These are phyloP conservation scores for Silene latifolia DNA, from an alignment of 148 eudicot species.

Conservation along the genomic window DNA sequence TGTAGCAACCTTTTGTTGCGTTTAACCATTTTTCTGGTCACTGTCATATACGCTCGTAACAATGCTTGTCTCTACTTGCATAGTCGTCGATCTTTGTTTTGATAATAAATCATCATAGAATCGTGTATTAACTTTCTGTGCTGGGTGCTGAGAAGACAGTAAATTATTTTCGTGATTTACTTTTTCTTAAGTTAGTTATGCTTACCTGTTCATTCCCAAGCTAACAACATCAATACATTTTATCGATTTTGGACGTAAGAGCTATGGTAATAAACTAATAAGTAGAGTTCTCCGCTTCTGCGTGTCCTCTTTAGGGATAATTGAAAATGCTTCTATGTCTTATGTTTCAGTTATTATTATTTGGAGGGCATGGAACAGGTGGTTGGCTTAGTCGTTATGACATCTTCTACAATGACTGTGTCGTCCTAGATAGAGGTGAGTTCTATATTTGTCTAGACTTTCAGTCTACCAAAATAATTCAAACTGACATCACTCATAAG, in stretches of 20 bases:
- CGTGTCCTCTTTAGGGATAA: slow-evolving; percentile 14
- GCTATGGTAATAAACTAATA: background rate
- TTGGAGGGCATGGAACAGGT: slow-evolving; percentile 98
- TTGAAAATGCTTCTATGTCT: slow-evolving; percentile 16
- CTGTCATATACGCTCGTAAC: background rate
- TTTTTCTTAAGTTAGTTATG: background rate
- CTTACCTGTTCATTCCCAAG: background rate
- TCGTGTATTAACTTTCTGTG: background rate
- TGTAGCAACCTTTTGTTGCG: background rate
- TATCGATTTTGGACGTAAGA: background rate
- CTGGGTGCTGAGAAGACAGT: background rate
- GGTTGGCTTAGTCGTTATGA: slow-evolving; percentile 99
- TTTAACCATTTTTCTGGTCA: background rate
- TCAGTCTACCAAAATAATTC: background rate
- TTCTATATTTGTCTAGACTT: slow-evolving; percentile 10
- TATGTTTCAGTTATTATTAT: slow-evolving; percentile 66
- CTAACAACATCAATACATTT: background rate
- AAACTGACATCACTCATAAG: background rate
- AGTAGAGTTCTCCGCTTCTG: background rate
- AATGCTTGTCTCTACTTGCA: background rate
- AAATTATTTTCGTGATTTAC: background rate
- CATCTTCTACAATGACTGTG: slow-evolving; percentile 80
- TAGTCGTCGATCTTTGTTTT: background rate
- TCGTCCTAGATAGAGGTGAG: slow-evolving; percentile 92
- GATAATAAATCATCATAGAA: background rate